Percentiles rank a stretch among this genome's conserved stretches.
Evolutionary conservation across 1,139 yeast genomes (phyloP).

Genomic region (Yamadazyma dendronema): DNA sequence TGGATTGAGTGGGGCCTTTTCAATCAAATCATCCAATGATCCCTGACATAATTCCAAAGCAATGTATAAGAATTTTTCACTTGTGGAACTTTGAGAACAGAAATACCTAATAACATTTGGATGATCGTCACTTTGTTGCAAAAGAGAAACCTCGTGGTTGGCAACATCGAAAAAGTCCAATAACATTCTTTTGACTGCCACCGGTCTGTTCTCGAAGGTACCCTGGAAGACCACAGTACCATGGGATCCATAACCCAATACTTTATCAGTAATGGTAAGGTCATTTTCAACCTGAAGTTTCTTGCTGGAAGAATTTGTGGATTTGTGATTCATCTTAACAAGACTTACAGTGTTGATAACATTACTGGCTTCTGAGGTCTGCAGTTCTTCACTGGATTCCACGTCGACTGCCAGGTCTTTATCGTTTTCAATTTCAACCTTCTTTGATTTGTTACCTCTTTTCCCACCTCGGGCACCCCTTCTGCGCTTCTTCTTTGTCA

Average conservation of each 20-base stretch:
- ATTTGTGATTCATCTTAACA: conserved; percentile 18
- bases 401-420: conserved; percentile 16
- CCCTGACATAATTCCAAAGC: conserved; percentile 92
- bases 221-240: conserved; percentile 96
- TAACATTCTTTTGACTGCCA: conserved; percentile 92
- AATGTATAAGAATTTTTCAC: conserved; percentile 81
- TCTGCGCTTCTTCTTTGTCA: conserved; percentile 53
- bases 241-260: conserved; percentile 93
- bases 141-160: conserved; percentile 82
- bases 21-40: conserved; percentile 81
- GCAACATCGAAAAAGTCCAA: conserved; percentile 93
- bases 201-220: conserved; percentile 85
- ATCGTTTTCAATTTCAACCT: conserved; percentile 11
- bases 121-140: conserved; percentile 95
- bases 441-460: conserved; percentile 42
- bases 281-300: conserved; percentile 50
- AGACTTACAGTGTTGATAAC: conserved; percentile 30
- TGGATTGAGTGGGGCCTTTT: conserved; percentile 42
- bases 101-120: conserved; percentile 92
- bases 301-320: conserved; percentile 22
- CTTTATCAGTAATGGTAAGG: conserved; percentile 63
- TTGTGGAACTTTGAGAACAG: conserved; percentile 76
- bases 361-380: neutral
- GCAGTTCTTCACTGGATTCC: neutral
- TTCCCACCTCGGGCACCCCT: conserved; percentile 42